Evolutionary conservation across 352 stramenopile species (phyloP), one percentile per base, ranked within the genome.

Genomic region (Phytopythium oedochilum): DNA sequence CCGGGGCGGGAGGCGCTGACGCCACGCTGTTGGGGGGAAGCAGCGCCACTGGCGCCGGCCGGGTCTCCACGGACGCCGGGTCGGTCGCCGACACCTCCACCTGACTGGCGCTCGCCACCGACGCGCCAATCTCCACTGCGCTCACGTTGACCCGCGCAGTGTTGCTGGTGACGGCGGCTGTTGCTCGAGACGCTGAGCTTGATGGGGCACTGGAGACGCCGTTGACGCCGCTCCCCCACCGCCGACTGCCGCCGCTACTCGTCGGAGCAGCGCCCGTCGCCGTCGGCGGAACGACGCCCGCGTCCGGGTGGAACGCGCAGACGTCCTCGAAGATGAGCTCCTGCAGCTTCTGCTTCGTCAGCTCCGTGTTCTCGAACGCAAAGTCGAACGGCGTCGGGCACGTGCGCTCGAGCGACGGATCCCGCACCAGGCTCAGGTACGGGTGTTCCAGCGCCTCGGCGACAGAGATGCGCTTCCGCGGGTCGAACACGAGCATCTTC

Each of bases 401-500:
- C 18, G 79, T 92, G 42, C 83, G 86, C 53, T 95, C 85, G 23
- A 89, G 62, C 2, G 71, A 75, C 48, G 66, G 62, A 50, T 95
- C 85, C 25, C 86, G 81, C 56, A 96, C 84, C 7, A 83, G 55
- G 49, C 66, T 78, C 63, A 96, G 64, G 49, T 94, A 95, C 32
- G 83, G 82, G 54, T 95, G 86, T 26, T 75, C 78, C 6, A 95
- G 64, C 9, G 83, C 83, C 34, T 94, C 72, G 4, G 79, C 68
- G 53, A 94, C 89, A 36, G 82, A 89, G 51, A 94, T 90, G 53
- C 84, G 78, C 58, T 87, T 94, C 23, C 75, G 70, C 14, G 95
- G 94, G 64, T 98, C 90, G 32, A 98, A 98, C 11, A 90, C 71
- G 11, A 98, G 78, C 88, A 98, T 97, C 51, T 91, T 89, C 50